Evolutionary conservation across 176 grass and related monocot genomes (phyloP).

Genomic region (Canna indica): DNA sequence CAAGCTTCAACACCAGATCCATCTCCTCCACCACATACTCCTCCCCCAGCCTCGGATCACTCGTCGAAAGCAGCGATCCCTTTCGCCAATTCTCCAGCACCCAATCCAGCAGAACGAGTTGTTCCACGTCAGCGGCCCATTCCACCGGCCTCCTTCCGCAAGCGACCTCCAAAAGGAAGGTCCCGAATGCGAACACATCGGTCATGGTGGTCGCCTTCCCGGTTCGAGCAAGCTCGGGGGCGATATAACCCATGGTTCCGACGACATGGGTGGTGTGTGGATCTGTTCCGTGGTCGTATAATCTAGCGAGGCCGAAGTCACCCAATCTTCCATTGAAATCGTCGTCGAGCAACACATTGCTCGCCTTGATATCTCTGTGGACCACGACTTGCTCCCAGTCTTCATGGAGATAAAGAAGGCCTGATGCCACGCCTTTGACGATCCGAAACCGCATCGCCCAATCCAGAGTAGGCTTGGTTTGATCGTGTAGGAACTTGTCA

Average conservation of each 20-base stretch:
- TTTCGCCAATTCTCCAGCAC: conserved; percentile 6
- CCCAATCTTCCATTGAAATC: conserved; percentile 26
- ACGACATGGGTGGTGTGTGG: conserved; percentile 34
- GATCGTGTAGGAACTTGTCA: conserved; percentile 21
- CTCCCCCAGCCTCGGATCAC: conserved; percentile 4
- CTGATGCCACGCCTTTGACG: conserved; percentile 32
- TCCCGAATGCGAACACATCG: conserved; percentile 49
- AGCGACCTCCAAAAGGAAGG: conserved; percentile 14
- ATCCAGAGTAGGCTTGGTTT: background rate
- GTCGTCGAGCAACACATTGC: conserved; percentile 28
- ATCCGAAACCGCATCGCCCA: conserved; percentile 32
- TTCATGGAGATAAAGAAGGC: conserved; percentile 39
- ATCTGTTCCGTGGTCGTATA: conserved; percentile 35
- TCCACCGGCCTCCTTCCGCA: conserved; percentile 30
- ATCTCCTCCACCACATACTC: background rate
- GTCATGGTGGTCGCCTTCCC: conserved; percentile 40
- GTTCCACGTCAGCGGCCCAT: background rate
- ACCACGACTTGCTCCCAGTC: conserved; percentile 38
- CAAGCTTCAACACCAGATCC: background rate
- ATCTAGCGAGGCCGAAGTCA: conserved; percentile 48
- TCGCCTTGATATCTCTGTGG: conserved; percentile 36
- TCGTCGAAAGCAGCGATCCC: background rate
- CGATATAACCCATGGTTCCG: conserved; percentile 45
- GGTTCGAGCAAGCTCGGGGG: conserved; percentile 28
- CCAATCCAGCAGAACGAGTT: conserved; percentile 11